These are phyloP conservation scores for Arachnomyces sp. DNA, from an alignment of 2,329 filamentous ascomycete genomes.

Conservation along the genomic window DNA sequence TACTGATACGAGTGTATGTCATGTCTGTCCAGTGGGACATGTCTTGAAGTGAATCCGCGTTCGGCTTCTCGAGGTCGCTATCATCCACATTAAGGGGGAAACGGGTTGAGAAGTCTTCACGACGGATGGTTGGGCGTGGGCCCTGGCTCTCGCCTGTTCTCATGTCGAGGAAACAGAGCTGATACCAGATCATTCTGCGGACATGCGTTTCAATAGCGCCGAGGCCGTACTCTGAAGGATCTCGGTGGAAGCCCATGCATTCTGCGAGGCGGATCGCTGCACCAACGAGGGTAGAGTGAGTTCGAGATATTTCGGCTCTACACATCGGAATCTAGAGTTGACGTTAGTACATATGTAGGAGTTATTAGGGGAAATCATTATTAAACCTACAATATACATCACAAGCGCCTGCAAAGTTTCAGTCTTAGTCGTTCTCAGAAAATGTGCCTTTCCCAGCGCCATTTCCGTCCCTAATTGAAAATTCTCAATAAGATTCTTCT, in stretches of 20 bases:
- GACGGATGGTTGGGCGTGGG: slow-evolving; percentile 60
- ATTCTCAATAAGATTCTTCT: slow-evolving; percentile 50
- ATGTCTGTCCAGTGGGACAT: slow-evolving; percentile 57
- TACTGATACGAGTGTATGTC: slow-evolving; percentile 59
- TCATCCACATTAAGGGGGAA: slow-evolving; percentile 65
- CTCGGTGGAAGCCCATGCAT: slow-evolving; percentile 68
- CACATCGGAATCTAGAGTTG: slow-evolving; percentile 57
- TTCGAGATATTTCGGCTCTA: slow-evolving; percentile 61
- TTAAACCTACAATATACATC: slow-evolving; percentile 58
- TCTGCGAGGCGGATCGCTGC: slow-evolving; percentile 66
- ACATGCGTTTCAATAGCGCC: slow-evolving; percentile 62
- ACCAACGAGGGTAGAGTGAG: slow-evolving; percentile 63
- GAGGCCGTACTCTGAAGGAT: slow-evolving; percentile 58
- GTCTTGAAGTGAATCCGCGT: slow-evolving; percentile 36
- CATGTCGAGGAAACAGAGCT: slow-evolving; percentile 68
- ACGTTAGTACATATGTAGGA: slow-evolving; percentile 1
- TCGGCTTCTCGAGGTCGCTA: slow-evolving; percentile 44
- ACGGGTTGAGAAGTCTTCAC: slow-evolving; percentile 66
- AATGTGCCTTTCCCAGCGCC: slow-evolving; percentile 60
- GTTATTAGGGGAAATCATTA: background rate
- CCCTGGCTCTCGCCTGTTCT: slow-evolving; percentile 67
- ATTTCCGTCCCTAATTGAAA: slow-evolving; percentile 60
- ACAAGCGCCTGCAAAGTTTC: slow-evolving; percentile 69
- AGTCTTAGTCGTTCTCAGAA: slow-evolving; percentile 61
- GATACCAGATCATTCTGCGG: slow-evolving; percentile 65